Evolutionary conservation across 2,329 filamentous ascomycete species (phyloP).

Genomic region (Aureobasidium sp.): DNA sequence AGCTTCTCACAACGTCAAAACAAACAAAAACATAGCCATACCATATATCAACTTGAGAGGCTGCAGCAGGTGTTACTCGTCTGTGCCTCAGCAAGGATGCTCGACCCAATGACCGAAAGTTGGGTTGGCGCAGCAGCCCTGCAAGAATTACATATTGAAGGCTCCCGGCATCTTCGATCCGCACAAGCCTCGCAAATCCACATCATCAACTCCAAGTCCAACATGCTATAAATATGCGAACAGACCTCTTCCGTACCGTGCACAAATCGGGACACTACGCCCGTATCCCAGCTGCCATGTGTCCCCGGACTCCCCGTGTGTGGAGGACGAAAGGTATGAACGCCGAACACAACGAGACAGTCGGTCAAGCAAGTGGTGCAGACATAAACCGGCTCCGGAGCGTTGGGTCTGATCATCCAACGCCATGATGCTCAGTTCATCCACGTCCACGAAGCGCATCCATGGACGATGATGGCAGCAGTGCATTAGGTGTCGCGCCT

Average conservation of each 20-base stretch:
- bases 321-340: background rate
- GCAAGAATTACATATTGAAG: conserved; percentile 4
- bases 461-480: background rate
- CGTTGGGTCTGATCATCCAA: background rate
- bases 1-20: background rate
- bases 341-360: conserved; percentile 2
- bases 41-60: background rate
- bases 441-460: background rate
- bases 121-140: conserved; percentile 6
- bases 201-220: conserved; percentile 2
- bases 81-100: background rate
- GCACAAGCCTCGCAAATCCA: conserved; percentile 7
- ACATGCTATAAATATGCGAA: background rate
- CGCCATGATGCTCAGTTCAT: background rate
- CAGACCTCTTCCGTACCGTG: background rate
- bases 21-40: background rate
- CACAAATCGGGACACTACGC: conserved; percentile 2
- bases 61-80: background rate
- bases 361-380: background rate
- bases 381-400: background rate
- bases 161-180: background rate
- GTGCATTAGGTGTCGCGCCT: conserved; percentile 9
- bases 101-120: conserved; percentile 1
- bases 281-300: conserved; percentile 10
- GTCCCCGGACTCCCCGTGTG: background rate